Percentiles rank a stretch among this genome's conserved stretches.
Conservation (phyloP, 2,329 filamentous ascomycete species). For the Aureobasidium mangrovei region DNA sequence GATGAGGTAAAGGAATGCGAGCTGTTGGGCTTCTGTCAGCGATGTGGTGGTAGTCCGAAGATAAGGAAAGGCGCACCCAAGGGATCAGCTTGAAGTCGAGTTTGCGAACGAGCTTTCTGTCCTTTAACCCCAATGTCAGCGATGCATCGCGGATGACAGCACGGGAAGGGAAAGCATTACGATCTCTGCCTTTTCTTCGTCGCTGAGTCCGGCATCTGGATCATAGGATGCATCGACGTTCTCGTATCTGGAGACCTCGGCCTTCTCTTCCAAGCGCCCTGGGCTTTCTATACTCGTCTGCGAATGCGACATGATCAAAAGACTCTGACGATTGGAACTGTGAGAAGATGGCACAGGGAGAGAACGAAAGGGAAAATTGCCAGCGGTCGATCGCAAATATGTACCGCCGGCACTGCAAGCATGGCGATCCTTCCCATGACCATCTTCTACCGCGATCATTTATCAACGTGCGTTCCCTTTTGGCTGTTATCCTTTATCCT, state of each 20-base stretch:
- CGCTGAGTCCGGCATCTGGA: slow-evolving; percentile 56
- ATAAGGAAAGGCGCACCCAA: slow-evolving; percentile 34
- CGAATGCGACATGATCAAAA: slow-evolving; percentile 1
- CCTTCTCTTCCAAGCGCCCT: slow-evolving; percentile 1
- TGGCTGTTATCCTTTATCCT: no score
- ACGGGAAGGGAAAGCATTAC: slow-evolving; percentile 35
- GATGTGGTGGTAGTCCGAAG: neutral
- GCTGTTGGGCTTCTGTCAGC: slow-evolving; percentile 27
- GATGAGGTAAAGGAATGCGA: slow-evolving; percentile 63
- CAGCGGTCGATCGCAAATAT: neutral
- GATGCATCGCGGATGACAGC: neutral
- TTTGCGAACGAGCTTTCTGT: slow-evolving; percentile 53
- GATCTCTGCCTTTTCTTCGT: slow-evolving; percentile 52
- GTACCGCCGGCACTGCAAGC: neutral
- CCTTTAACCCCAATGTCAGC: slow-evolving; percentile 33
- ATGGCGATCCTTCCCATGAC: neutral
- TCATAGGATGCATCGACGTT: slow-evolving; percentile 27
- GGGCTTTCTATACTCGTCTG: neutral
- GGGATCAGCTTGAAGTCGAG: slow-evolving; percentile 54
- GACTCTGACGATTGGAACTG: neutral
- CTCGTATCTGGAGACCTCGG: neutral
- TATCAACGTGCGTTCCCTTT: neutral
- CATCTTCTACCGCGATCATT: neutral
- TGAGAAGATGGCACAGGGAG: neutral
- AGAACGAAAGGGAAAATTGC: neutral